Evolutionary conservation across 2,329 filamentous ascomycete genomes (phyloP), one percentile per base, ranked within the genome.

Genomic region (Cercospora sesami): DNA sequence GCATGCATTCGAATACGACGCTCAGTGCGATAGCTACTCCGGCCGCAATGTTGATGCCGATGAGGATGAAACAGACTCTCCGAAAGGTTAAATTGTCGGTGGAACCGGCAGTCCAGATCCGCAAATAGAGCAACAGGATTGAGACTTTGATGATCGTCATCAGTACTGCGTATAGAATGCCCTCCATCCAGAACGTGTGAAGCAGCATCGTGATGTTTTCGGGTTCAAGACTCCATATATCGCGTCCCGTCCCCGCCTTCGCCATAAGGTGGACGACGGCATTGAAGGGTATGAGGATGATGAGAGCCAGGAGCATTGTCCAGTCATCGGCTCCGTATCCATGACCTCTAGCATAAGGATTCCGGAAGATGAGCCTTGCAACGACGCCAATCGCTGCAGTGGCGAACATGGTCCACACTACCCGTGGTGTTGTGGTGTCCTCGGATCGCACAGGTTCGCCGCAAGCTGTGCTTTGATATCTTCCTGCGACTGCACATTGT

Each of bases 61-160:
- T 61, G 33, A 66, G 42, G 8, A 55, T 30, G 58, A 66, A 66
- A 33, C 64, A 66, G 28, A 18, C 30, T 31, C 30, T 62, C 12
- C 64, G 58, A 62, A 66, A 66, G 36, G 36, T 48, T 9, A 39
- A 21, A 36, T 58, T 61, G 26, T 39, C 28, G 16, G 53, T 39
- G 26, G 45, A 61, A 3, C 42, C 64, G 57, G 57, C 60, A 10
- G 64, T 66, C 65, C 65, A 68, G 30, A 68, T 65, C 39, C 65
- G 51, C 28, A 65, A 42, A 45, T 68, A 67, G 12, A 67, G 65
- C 53, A 65, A 31, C 5, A 68, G 23, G 23, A 68, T 68, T 21
- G 61, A 64, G 3, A 68, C 63, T 48, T 68, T 65, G 33, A 60
- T 61, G 36, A 61, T 31, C n/a, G 53, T 45, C 65, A 68, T 68